phyloP scores from a whole-genome alignment of 2,329 filamentous ascomycete genomes.

The Dactylellina drechsleri region DNA sequence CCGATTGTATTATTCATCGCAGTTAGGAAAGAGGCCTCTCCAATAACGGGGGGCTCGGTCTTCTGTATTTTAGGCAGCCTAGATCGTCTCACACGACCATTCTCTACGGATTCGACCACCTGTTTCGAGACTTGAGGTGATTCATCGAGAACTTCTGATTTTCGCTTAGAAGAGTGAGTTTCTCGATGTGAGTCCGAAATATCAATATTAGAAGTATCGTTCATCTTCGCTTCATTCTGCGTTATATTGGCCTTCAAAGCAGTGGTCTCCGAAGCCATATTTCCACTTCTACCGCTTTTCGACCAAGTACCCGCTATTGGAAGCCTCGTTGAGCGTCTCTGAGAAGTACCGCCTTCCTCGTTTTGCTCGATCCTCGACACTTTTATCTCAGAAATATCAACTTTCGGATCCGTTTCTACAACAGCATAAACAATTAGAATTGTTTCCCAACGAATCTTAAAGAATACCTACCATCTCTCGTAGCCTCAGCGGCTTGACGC shows the following conservation, averaged over 20 bases:
- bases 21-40: neutral
- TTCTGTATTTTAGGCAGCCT: neutral
- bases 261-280: too few species aligned
- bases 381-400: neutral
- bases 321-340: too few species aligned
- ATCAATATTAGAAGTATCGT: too few species aligned
- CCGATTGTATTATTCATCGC: too few species aligned
- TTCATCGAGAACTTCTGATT: neutral
- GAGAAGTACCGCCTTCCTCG: too few species aligned
- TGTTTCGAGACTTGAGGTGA: neutral
- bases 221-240: too few species aligned
- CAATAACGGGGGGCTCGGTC: neutral
- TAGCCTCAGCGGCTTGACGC: neutral
- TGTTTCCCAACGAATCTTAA: neutral
- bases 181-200: neutral
- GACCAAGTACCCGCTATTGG: too few species aligned
- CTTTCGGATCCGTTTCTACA: neutral
- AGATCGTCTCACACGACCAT: constrained; percentile 5
- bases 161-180: constrained; percentile 27
- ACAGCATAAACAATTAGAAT: neutral
- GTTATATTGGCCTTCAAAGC: too few species aligned
- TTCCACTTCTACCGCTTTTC: too few species aligned
- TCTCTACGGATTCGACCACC: neutral
- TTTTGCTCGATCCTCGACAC: neutral
- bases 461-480: neutral